These are phyloP conservation scores for Crepidotus variabilis DNA, from an alignment of 768 basidiomycete genomes.

Conservation along the genomic window DNA sequence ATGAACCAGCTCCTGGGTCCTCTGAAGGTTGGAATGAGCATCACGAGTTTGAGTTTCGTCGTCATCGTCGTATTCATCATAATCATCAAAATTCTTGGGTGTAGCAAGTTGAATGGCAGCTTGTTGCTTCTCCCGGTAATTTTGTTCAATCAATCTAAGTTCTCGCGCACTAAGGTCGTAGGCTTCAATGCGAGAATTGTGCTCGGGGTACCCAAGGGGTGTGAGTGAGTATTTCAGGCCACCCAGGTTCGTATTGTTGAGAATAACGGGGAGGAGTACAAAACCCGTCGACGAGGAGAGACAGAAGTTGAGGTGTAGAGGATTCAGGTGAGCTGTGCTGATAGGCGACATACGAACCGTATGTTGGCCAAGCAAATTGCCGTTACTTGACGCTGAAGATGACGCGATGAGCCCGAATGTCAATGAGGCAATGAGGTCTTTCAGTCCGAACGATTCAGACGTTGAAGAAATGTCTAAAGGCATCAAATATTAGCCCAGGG, in stretches of 20 bases:
- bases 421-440: slow-evolving; percentile 44
- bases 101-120: slow-evolving; percentile 32
- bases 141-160: slow-evolving; percentile 62
- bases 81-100: slow-evolving; percentile 38
- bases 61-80: slow-evolving; percentile 73
- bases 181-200: slow-evolving; percentile 40
- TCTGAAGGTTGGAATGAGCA: slow-evolving; percentile 51
- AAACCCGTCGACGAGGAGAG: slow-evolving; percentile 48
- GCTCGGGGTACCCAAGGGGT: slow-evolving; percentile 49
- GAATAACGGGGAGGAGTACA: slow-evolving; percentile 75
- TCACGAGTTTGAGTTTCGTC: slow-evolving; percentile 28
- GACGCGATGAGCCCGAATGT: slow-evolving; percentile 48
- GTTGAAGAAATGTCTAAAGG: slow-evolving; percentile 34
- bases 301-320: slow-evolving; percentile 70
- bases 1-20: slow-evolving; percentile 71
- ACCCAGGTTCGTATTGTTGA: slow-evolving; percentile 85
- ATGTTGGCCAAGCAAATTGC: slow-evolving; percentile 78
- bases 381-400: slow-evolving; percentile 40
- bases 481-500: neutral
- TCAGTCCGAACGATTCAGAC: slow-evolving; percentile 42
- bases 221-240: slow-evolving; percentile 71
- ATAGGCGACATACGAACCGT: slow-evolving; percentile 92
- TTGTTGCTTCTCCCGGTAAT: slow-evolving; percentile 49
- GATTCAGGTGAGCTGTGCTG: slow-evolving; percentile 89
- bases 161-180: slow-evolving; percentile 60